Conservation (phyloP, 495 filamentous ascomycete genomes). For the Penicillium diatomitis region DNA sequence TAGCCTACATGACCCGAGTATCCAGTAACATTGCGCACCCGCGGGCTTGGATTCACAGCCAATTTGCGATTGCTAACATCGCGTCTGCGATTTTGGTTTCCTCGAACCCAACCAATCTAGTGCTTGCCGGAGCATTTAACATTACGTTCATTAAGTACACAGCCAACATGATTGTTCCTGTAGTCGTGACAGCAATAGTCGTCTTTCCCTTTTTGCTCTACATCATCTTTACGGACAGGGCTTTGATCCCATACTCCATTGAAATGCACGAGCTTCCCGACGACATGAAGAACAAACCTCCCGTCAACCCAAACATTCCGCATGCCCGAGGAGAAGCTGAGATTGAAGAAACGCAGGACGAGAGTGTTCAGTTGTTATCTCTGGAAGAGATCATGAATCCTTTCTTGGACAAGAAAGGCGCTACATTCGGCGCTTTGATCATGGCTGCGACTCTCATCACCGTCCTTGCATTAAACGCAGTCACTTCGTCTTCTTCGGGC, state of each 20-base stretch:
- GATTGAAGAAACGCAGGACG: constrained; percentile 36
- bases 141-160: constrained; percentile 61
- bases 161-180: constrained; percentile 60
- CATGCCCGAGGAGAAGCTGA: constrained; percentile 46
- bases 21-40: constrained; percentile 59
- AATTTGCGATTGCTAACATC: constrained; percentile 60
- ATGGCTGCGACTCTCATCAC: constrained; percentile 54
- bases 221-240: constrained; percentile 50
- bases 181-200: constrained; percentile 51
- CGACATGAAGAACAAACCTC: constrained; percentile 41
- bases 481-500: constrained; percentile 19
- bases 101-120: constrained; percentile 63
- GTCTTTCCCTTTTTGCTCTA: constrained; percentile 57
- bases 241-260: constrained; percentile 53
- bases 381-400: constrained; percentile 65
- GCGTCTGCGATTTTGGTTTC: constrained; percentile 61
- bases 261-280: constrained; percentile 53
- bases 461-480: constrained; percentile 50
- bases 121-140: constrained; percentile 57
- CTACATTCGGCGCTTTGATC: constrained; percentile 48
- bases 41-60: constrained; percentile 58
- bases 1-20: constrained; percentile 63
- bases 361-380: constrained; percentile 38
- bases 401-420: constrained; percentile 54
- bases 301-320: constrained; percentile 61